Percentiles rank a stretch among this genome's conserved stretches.
Evolutionary conservation across 1,139 yeast species (phyloP).

Genomic region (Meyerozyma elateridarum): DNA sequence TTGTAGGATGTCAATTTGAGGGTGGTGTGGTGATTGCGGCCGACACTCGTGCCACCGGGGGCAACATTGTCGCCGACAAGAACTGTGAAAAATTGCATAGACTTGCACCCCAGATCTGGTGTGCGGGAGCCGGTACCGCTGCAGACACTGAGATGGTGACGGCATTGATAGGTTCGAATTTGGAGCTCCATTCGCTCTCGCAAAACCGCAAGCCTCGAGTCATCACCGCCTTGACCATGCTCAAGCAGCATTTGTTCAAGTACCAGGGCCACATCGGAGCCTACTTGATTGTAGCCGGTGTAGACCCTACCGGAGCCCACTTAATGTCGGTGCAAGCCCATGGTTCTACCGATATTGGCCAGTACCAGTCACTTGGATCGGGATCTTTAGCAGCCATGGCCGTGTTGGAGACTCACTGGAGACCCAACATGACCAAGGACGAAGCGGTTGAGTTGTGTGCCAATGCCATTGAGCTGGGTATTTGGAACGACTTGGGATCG

Average conservation of each 20-base stretch:
- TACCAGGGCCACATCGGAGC: constrained; percentile 98
- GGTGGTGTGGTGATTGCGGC: constrained; percentile 98
- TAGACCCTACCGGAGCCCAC: constrained; percentile 94
- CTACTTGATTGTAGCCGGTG: constrained; percentile 93
- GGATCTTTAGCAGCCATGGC: constrained; percentile 99
- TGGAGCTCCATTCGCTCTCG: constrained; percentile 82
- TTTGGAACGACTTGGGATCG: constrained; percentile 98
- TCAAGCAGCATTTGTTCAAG: constrained; percentile 92
- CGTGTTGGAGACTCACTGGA: constrained; percentile 85
- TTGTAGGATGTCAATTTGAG: constrained; percentile 88
- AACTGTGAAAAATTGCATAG: constrained; percentile 95
- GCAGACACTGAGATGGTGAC: constrained; percentile 99
- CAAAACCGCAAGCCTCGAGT: constrained; percentile 88
- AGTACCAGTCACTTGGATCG: constrained; percentile 86
- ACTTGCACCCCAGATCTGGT: constrained; percentile 92
- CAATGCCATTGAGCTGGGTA: constrained; percentile 95
- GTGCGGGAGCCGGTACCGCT: constrained; percentile 99
- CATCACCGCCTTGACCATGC: constrained; percentile 85
- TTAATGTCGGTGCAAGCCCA: constrained; percentile 93
- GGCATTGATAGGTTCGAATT: constrained; percentile 82
- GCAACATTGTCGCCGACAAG: constrained; percentile 94
- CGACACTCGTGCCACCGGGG: constrained; percentile 96
- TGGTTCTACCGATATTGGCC: constrained; percentile 95
- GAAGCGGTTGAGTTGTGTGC: constrained; percentile 88
- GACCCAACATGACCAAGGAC: constrained; percentile 68